Evolutionary conservation across 441 rosid genomes (phyloP).

Genomic region (Eruca vesicaria): DNA sequence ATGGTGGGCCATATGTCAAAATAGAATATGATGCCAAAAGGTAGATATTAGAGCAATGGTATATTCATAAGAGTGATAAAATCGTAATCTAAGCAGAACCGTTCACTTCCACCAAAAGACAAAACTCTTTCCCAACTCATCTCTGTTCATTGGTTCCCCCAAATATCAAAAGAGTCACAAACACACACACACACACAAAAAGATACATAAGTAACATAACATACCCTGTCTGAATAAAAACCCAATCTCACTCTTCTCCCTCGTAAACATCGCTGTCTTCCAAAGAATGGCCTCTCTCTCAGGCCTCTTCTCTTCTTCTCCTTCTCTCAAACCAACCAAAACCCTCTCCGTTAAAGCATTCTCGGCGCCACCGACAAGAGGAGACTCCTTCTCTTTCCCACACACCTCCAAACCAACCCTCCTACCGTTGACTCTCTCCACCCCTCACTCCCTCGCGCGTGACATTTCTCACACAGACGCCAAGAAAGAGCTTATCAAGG

Average conservation of each 20-base stretch:
- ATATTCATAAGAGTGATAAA: no score
- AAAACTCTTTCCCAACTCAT: constrained; percentile 13
- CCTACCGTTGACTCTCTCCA: constrained; percentile 28
- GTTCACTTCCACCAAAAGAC: constrained; percentile 38
- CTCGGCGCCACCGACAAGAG: constrained; percentile 30
- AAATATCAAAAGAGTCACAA: constrained; percentile 12
- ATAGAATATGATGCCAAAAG: background rate
- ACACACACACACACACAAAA: background rate
- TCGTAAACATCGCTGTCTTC: constrained; percentile 36
- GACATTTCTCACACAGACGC: constrained; percentile 51
- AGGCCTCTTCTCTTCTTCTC: constrained; percentile 58
- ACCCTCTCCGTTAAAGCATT: constrained; percentile 23
- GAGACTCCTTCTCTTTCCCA: constrained; percentile 35
- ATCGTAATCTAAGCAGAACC: constrained; percentile 32
- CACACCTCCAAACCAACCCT: constrained; percentile 31
- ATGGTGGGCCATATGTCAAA: background rate
- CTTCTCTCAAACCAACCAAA: constrained; percentile 41
- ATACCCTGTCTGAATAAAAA: background rate
- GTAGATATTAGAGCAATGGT: background rate
- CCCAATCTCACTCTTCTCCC: background rate
- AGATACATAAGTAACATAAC: no score
- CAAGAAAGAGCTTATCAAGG: constrained; percentile 56
- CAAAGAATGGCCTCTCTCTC: constrained; percentile 66
- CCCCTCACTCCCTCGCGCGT: constrained; percentile 42
- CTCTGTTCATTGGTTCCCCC: constrained; percentile 25